phyloP scores from a whole-genome alignment of 2,329 filamentous ascomycete genomes.

The Paradendryphiella salina region DNA sequence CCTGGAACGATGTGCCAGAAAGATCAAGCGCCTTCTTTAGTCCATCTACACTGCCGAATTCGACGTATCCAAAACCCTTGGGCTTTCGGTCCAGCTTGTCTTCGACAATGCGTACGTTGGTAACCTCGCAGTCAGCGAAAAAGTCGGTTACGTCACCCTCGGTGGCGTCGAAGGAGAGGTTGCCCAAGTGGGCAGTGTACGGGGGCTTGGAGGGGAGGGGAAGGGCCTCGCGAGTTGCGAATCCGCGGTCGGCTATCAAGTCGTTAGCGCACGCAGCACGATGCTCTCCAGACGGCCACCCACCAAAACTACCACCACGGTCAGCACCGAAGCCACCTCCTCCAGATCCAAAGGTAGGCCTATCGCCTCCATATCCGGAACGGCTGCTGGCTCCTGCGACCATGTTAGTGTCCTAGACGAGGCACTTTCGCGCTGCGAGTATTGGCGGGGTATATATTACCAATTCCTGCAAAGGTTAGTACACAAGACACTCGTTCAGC shows the following conservation, averaged over 20 bases:
- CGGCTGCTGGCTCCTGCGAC: constrained; percentile 45
- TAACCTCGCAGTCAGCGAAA: constrained; percentile 81
- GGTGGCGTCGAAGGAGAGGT: constrained; percentile 93
- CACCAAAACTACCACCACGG: constrained; percentile 48
- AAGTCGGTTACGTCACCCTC: constrained; percentile 81
- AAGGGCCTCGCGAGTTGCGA: constrained; percentile 67
- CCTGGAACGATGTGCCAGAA: constrained; percentile 81
- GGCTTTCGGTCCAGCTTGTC: constrained; percentile 92
- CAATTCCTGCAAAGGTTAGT: constrained; percentile 38
- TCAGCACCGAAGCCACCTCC: constrained; percentile 45
- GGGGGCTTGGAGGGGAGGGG: constrained; percentile 91
- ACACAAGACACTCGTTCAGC: background rate
- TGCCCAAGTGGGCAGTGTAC: constrained; percentile 93
- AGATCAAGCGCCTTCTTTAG: constrained; percentile 87
- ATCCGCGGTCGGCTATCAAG: constrained; percentile 36
- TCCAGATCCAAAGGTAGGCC: constrained; percentile 52
- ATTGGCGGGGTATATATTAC: constrained; percentile 27
- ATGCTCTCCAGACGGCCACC: constrained; percentile 12
- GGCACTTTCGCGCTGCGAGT: background rate
- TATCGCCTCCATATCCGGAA: constrained; percentile 54
- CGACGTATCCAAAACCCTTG: constrained; percentile 97
- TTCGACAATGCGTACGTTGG: constrained; percentile 93
- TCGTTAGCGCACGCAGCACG: constrained; percentile 17
- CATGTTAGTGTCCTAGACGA: constrained; percentile 23
- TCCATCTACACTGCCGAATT: constrained; percentile 85